Conservation (phyloP, 2,329 filamentous ascomycete genomes). For the Colletotrichum aenigma region DNA sequence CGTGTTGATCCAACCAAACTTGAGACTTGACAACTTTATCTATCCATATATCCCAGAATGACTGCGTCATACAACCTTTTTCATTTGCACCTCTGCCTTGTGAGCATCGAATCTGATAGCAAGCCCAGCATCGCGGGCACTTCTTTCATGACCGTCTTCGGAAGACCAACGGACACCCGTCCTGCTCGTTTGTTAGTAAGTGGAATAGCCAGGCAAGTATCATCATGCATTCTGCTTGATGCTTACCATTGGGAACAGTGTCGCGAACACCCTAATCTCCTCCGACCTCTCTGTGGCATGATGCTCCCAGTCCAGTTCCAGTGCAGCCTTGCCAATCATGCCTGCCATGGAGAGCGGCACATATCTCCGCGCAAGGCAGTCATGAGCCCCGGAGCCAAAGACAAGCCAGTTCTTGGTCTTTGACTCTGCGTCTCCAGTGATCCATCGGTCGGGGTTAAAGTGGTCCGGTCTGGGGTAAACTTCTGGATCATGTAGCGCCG, state of each 20-base stretch:
- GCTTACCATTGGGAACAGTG: slow-evolving; percentile 52
- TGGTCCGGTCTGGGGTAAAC: slow-evolving; percentile 49
- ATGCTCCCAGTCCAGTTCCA: slow-evolving; percentile 56
- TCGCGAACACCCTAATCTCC: slow-evolving; percentile 55
- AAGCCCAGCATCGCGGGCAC: not conserved
- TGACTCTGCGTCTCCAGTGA: slow-evolving; percentile 51
- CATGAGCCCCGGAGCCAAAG: slow-evolving; percentile 54
- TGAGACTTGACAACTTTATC: not conserved
- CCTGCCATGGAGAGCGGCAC: slow-evolving; percentile 54
- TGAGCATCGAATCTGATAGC: not conserved
- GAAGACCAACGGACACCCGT: not conserved
- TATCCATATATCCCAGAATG: not conserved
- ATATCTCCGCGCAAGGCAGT: slow-evolving; percentile 53
- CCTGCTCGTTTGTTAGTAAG: not conserved
- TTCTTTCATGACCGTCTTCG: not conserved
- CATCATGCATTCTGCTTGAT: not conserved
- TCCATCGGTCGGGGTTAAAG: slow-evolving; percentile 58
- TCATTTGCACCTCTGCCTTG: not conserved
- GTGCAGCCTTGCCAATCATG: slow-evolving; percentile 56
- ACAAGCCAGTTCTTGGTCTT: slow-evolving; percentile 60
- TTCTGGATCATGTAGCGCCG: slow-evolving; percentile 53
- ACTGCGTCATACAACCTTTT: not conserved
- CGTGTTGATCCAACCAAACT: no score
- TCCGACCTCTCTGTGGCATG: slow-evolving; percentile 51
- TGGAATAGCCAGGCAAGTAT: not conserved